A percentile compares a stretch with the other conserved stretches of the same genome.
Conservation (phyloP, 768 basidiomycete genomes). For the Kwoniella shandongensis region DNA sequence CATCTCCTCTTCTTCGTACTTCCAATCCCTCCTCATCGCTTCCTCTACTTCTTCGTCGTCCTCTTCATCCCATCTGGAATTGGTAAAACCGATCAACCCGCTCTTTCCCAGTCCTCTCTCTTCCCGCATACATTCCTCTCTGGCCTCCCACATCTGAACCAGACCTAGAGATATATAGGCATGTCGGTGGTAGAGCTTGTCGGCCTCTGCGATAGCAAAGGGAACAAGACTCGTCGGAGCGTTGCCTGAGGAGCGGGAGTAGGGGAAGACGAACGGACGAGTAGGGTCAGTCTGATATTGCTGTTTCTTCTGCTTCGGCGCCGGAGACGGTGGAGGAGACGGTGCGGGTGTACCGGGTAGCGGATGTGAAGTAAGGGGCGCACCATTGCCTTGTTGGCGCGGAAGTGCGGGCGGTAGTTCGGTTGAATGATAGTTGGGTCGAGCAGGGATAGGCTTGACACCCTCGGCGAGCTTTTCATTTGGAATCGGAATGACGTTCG, state of each 20-base stretch:
- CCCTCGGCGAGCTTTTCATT: constrained; percentile 76
- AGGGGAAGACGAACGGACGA: constrained; percentile 92
- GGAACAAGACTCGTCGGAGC: constrained; percentile 75
- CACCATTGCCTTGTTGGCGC: constrained; percentile 1
- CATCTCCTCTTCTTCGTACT: constrained; percentile 65
- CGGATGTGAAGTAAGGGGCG: constrained; percentile 26
- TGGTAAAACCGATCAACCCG: constrained; percentile 49
- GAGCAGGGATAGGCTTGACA: constrained; percentile 86
- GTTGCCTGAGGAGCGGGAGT: constrained; percentile 64
- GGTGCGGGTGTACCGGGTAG: constrained; percentile 83
- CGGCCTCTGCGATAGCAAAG: constrained; percentile 93
- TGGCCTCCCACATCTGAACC: constrained; percentile 90
- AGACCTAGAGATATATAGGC: constrained; percentile 85
- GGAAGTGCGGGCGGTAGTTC: constrained; percentile 29
- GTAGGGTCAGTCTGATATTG: constrained; percentile 97
- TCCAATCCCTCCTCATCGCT: constrained; percentile 42
- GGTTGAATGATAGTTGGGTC: constrained; percentile 85
- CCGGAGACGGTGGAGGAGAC: constrained; percentile 65
- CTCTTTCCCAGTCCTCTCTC: constrained; percentile 78
- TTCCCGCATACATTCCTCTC: constrained; percentile 90
- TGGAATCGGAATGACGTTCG: constrained; percentile 30
- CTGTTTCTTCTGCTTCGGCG: constrained; percentile 88
- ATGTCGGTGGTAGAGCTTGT: constrained; percentile 81
- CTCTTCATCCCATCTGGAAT: constrained; percentile 30
- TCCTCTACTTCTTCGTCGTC: constrained; percentile 47